Evolutionary conservation across 1,139 yeast species (phyloP).

Genomic region (Pichia norvegensis): DNA sequence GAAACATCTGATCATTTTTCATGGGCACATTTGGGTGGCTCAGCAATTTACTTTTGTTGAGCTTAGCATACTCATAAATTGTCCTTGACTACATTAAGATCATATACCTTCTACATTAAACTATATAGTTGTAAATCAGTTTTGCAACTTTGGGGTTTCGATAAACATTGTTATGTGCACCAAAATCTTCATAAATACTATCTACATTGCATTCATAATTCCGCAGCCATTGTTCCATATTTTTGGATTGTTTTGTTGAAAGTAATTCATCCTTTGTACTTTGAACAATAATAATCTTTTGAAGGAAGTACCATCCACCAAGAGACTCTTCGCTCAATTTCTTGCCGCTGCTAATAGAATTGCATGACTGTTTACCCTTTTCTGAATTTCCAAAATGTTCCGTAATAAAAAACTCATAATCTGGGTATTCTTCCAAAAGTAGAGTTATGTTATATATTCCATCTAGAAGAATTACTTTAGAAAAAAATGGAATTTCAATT

Average conservation of each 20-base stretch:
- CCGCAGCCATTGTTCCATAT: conserved; percentile 20
- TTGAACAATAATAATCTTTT: conserved; percentile 27
- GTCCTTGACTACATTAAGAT: no score
- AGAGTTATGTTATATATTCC: conserved; percentile 43
- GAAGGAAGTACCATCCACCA: conserved; percentile 8
- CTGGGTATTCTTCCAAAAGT: conserved; percentile 39
- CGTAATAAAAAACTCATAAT: conserved; percentile 35
- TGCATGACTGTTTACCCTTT: conserved; percentile 17
- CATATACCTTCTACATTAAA: no score
- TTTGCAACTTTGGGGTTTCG: not conserved
- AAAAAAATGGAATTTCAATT: conserved; percentile 18
- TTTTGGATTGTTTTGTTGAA: conserved; percentile 26
- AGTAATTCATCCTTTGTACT: conserved; percentile 33
- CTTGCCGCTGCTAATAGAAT: conserved; percentile 9
- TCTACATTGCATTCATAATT: not conserved
- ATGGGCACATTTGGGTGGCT: not conserved
- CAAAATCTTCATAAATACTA: conserved; percentile 5
- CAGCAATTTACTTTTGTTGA: no score
- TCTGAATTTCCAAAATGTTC: conserved; percentile 34
- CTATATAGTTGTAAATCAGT: not conserved
- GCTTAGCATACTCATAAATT: not conserved
- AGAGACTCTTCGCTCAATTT: not conserved
- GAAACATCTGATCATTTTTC: not conserved
- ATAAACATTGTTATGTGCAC: conserved; percentile 11
- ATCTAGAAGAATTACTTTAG: conserved; percentile 34